A percentile compares a stretch with the other conserved stretches of the same genome.
phyloP scores from a whole-genome alignment of 495 filamentous ascomycete genomes.

The Apodospora peruviana region DNA sequence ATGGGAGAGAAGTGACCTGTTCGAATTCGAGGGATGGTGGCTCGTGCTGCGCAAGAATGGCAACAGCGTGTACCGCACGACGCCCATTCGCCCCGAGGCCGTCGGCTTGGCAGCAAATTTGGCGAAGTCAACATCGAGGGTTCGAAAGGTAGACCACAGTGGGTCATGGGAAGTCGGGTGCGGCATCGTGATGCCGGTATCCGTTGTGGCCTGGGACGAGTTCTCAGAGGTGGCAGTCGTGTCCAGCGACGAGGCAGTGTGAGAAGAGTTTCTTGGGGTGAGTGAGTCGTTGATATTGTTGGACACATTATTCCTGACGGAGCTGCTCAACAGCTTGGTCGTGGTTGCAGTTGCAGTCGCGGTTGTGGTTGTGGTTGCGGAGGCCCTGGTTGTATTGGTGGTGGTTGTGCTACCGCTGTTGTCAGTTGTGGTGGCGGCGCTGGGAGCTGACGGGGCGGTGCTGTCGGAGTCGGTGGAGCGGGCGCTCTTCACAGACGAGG shows the following conservation, averaged over 20 bases:
- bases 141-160: conserved; percentile 80
- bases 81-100: conserved; percentile 69
- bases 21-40: conserved; percentile 62
- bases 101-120: conserved; percentile 73
- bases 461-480: conserved; percentile 9
- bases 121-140: conserved; percentile 74
- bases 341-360: neutral
- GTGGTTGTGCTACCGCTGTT: conserved; percentile 9
- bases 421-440: conserved; percentile 4
- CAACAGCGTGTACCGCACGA: conserved; percentile 73
- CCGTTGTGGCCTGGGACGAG: conserved; percentile 50
- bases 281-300: conserved; percentile 27
- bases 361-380: neutral
- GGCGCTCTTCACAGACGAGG: conserved; percentile 23
- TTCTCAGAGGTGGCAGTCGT: conserved; percentile 49
- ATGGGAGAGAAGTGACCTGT: conserved; percentile 46
- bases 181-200: conserved; percentile 32
- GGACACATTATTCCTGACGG: conserved; percentile 14
- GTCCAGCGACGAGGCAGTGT: conserved; percentile 36
- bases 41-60: conserved; percentile 75
- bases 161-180: conserved; percentile 63
- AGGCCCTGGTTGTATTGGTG: neutral
- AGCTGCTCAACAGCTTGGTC: conserved; percentile 5
- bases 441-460: conserved; percentile 9
- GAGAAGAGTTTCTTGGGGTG: conserved; percentile 46